Percentiles rank a stretch among this genome's conserved stretches.
These are phyloP conservation scores for Lasiosphaeria ovina DNA, from an alignment of 495 filamentous ascomycete species.

Conservation along the genomic window DNA sequence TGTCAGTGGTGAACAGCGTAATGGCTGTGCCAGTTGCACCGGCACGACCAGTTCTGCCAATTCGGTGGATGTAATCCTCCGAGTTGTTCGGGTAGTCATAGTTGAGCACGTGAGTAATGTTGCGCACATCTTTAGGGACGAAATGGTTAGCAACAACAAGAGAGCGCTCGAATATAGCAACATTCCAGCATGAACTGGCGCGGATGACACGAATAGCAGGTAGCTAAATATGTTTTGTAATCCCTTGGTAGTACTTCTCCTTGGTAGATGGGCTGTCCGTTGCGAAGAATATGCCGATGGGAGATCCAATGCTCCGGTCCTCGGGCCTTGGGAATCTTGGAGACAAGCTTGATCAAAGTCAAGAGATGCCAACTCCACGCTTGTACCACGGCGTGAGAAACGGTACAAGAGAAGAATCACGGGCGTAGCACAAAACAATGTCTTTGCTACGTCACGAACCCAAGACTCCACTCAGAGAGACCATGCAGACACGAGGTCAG, in stretches of 20 bases:
- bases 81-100: conserved; percentile 99
- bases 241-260: conserved; percentile 62
- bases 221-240: conserved; percentile 60
- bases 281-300: conserved; percentile 54
- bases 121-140: conserved; percentile 87
- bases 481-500: conserved; percentile 80
- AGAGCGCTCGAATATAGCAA: conserved; percentile 48
- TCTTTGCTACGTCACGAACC: conserved; percentile 70
- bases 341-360: conserved; percentile 58
- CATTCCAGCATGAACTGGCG: conserved; percentile 52
- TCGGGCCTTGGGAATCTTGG: conserved; percentile 54
- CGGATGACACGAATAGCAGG: conserved; percentile 32
- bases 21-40: conserved; percentile 91
- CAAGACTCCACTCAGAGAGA: conserved; percentile 77
- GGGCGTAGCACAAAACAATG: conserved; percentile 59
- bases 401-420: conserved; percentile 74
- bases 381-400: conserved; percentile 56
- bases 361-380: conserved; percentile 71
- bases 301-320: conserved; percentile 67
- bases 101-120: conserved; percentile 99
- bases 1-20: conserved; percentile 97
- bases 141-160: conserved; percentile 74
- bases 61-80: conserved; percentile 99
- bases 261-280: conserved; percentile 54
- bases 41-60: conserved; percentile 94